Evolutionary conservation across 2,329 filamentous ascomycete species (phyloP), one percentile per base, ranked within the genome.

Genomic region (Scytalidium lignicola): DNA sequence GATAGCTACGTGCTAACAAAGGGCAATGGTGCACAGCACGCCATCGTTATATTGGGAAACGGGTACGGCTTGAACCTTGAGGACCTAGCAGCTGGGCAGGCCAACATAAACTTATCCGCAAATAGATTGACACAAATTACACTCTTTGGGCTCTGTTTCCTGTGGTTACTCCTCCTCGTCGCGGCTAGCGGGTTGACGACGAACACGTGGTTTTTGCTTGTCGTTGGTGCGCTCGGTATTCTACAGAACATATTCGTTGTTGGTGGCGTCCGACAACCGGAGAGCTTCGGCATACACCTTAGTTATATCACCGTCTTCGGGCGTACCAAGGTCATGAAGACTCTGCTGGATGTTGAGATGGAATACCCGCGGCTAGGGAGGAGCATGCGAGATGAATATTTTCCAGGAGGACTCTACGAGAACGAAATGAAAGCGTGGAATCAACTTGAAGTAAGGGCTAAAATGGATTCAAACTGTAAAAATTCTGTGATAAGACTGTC

Each of bases 161-260:
- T 70, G 4, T 74, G 71, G 72, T 55, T 71, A 3, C 53, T 65
- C 2, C 59, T 75, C 2, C 62, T 74, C 2, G 67, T 74, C 22
- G 66, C 65, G 1, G 67, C 66, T 0, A 57, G 67, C 0, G 70
- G 67, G 0, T 37, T 71, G 3, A 58, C 63, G 15, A 29, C 61
- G 2, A 53, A 71, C 41, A 62, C 66, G 1, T 74, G 71, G 70
- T 71, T 61, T 50, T 56, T 74, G 8, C 57, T 74, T 5, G 67
- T 59, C 1, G 61, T 73, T 4, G 71, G 71, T 0, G 63, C 60
- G 62, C 8, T 72, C 23, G 71, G 70, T 15, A 69, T 70, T 50
- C 28, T 70, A 0, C 69, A 73, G 51, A 73, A 72, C 50, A 60
- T 69, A 13, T 60, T 62, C 44, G 65, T 67, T 6, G 67, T 67